Evolutionary conservation across 768 basidiomycete species (phyloP), one percentile per base, ranked within the genome.

Genomic region (Erythrobasidium yunnanense): DNA sequence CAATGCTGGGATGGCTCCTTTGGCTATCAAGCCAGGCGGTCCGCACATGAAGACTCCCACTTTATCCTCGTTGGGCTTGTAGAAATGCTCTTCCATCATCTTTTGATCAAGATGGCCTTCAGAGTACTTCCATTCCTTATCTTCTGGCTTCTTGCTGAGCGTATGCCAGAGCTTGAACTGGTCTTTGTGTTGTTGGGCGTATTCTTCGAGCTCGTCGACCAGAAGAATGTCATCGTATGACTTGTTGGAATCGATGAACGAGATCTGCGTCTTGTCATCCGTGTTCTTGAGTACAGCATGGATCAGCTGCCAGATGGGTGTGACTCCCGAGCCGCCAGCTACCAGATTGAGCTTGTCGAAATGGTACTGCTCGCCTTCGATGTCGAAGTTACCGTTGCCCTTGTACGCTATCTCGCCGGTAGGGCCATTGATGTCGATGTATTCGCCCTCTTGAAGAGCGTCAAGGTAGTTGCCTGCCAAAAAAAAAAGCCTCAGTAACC

Each of bases 361-460:
- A 18, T 54, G n/a, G 23, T 54, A 54, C n/a, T 20, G n/a, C 52
- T 54, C 32, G 13, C 52, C 52, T 30, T 54, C 52, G 5, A 54
- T 25, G 23, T 54, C 52, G 18, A 54, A 54, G 6, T 30, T 32
- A 4, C 52, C 52, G 23, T 54, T 54, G 4, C 52, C 52, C 8
- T 27, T 6, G 32, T 54, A 54, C 32, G 52, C 32, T 7, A 54
- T 54, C 7, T 54, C 52, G 23, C 52, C 52, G 7, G 32, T 32
- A 32, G 52, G 52, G 32, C 55, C 55, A 29, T 33, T 57, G 7
- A 57, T 38, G 55, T 57, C 55, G 38, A 57, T 57, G n/a, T 17
- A 18, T 20, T 54, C 52, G 52, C 52, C 52, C 52, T 54, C 52
- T 5, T 54, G 20, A 17, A 57, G 22, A 13, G 38, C 55, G 38